Evolutionary conservation across 331 rosid species (phyloP).

Genomic region (Ulmus americana): DNA sequence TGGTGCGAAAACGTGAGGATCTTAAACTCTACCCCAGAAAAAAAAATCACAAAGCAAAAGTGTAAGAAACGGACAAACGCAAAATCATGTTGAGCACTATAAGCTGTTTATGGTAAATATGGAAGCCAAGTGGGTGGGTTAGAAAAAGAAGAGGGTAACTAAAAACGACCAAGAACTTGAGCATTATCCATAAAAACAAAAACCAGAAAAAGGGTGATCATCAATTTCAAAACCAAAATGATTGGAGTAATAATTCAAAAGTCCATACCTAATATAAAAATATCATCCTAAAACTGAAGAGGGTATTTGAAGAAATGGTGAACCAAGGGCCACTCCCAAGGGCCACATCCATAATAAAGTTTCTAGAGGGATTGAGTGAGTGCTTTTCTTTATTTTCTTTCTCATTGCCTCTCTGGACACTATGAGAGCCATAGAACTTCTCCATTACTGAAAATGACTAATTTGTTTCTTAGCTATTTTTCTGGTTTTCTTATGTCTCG

Average conservation of each 20-base stretch:
- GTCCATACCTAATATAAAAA: constrained; percentile 37
- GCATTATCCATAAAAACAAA: constrained; percentile 8
- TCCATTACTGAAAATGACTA: constrained; percentile 49
- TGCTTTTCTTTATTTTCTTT: constrained; percentile 18
- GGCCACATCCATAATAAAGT: constrained; percentile 35
- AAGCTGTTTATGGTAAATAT: constrained; percentile 4
- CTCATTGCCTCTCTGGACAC: constrained; percentile 39
- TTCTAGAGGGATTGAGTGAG: constrained; percentile 42
- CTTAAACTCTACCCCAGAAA: background rate
- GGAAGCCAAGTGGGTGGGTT: constrained; percentile 9
- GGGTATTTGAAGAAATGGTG: constrained; percentile 26
- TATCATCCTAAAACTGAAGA: constrained; percentile 14
- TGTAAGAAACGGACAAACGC: constrained; percentile 2
- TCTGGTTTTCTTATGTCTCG: background rate
- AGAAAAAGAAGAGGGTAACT: background rate
- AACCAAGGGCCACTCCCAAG: constrained; percentile 34
- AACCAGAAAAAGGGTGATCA: constrained; percentile 22
- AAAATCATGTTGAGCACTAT: constrained; percentile 16
- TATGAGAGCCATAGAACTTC: constrained; percentile 21
- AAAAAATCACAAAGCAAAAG: background rate
- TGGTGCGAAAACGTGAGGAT: background rate
- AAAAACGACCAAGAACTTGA: constrained; percentile 1
- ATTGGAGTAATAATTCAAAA: constrained; percentile 43
- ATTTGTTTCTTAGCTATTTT: constrained; percentile 17
- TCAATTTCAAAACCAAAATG: constrained; percentile 44